Conservation (phyloP, 2,329 filamentous ascomycete species). For the Ophiocordyceps sinensis region DNA sequence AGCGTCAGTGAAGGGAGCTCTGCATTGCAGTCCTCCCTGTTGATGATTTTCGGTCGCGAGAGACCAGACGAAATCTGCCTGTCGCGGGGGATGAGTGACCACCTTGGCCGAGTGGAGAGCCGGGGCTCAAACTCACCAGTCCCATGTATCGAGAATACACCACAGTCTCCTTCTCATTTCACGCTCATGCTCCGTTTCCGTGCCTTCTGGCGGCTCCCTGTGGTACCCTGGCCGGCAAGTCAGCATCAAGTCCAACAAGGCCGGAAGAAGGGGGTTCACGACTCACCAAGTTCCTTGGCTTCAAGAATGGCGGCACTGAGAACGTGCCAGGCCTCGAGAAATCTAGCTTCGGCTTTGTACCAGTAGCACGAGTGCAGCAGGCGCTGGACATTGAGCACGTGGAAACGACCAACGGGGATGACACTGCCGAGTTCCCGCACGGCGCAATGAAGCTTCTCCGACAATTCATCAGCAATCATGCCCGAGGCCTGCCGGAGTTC, state of each 20-base stretch:
- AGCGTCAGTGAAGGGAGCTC: slow-evolving; percentile 14
- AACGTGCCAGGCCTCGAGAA: slow-evolving; percentile 17
- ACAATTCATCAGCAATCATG: slow-evolving; percentile 7
- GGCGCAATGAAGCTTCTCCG: slow-evolving; percentile 11
- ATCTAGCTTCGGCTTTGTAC: slow-evolving; percentile 18
- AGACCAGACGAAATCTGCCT: slow-evolving; percentile 21
- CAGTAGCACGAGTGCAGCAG: slow-evolving; percentile 17
- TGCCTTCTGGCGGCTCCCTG: slow-evolving; percentile 6
- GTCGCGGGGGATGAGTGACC: background rate
- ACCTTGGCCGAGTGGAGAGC: background rate
- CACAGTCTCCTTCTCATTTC: slow-evolving; percentile 17
- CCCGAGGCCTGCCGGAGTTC: slow-evolving; percentile 9
- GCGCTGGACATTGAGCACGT: slow-evolving; percentile 14
- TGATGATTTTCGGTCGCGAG: slow-evolving; percentile 14
- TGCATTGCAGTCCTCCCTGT: slow-evolving; percentile 12
- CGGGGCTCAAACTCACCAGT: slow-evolving; percentile 12
- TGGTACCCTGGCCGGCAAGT: slow-evolving; percentile 8
- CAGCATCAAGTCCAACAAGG: background rate
- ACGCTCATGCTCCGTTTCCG: slow-evolving; percentile 13
- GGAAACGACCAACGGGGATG: slow-evolving; percentile 13
- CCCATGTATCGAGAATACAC: slow-evolving; percentile 19
- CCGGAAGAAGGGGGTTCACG: background rate
- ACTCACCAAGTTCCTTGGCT: slow-evolving; percentile 13
- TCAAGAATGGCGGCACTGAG: slow-evolving; percentile 16
- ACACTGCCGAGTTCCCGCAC: slow-evolving; percentile 12